Base-by-base conservation (phyloP, 2,329 filamentous ascomycete species). In the Nakataea oryzae region DNA sequence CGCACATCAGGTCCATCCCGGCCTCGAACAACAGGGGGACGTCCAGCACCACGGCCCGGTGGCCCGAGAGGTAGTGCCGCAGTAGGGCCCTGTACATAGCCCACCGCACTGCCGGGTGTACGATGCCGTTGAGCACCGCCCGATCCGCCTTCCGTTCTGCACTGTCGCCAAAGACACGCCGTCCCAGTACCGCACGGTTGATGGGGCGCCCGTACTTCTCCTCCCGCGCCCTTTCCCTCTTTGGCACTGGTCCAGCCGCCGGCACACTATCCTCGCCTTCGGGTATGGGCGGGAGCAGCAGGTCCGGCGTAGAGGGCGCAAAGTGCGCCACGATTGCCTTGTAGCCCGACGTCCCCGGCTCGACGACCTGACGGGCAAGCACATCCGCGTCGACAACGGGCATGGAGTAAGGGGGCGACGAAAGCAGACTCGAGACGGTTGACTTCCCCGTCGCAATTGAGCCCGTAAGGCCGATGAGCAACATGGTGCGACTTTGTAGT, bases 401-500 rank as follows among this genome's bases (percentile, higher is more conserved):
- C 65, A 99, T 83, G 64, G 85, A 88, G 79, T 97, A 90, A 0
- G 93, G 95, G 6, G 90, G 80, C 5, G 85, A 81, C 60, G 89
- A 86, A 69, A 99, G 89, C 68, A 96, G 83, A 54, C 83, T 81
- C 30, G 95, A 96, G 62, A 97, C 92, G 67, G 93, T 99, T 57
- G 93, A 96, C 83, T 99, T 99, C 74, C 95, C 95, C 7, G 95
- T 99, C 64, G 95, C 95, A 72, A 99, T 97, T 64, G 93, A 96
- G 73, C 95, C 95, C 11, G 95, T 99, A 29, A 99, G 86, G 63
- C 95, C 95, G 69, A 99, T 92, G 70, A 99, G 86, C 59, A 97
- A 85, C 95, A 97, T 97, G n/a, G 30, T 47, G 32, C 24, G 21
- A 50, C 41, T 13, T n/a, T 50, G 41, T n/a, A n/a, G 41, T 6